Evolutionary conservation across 805 yeast species (phyloP), one percentile per base, ranked within the genome.

Genomic region (Pichia membranifaciens): DNA sequence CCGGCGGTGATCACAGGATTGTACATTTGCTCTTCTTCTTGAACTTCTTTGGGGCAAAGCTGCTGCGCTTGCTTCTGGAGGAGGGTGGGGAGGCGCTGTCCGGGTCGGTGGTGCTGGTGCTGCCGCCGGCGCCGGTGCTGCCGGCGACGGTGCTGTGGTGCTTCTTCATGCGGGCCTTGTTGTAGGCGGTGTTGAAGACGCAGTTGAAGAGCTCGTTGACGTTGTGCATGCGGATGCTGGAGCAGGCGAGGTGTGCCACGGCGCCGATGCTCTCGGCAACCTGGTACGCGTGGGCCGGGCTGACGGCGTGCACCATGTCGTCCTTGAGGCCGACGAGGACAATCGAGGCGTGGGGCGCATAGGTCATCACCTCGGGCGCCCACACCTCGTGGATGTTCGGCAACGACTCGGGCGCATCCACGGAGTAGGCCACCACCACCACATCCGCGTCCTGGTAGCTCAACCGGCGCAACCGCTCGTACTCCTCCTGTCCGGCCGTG

Each of bases 401-500:
- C 48, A 90, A 69, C 20, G 90, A 79, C 29, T 75, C 75, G 17
- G 71, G 66, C 47, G 74, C 75, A 55, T 82, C 83, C 25, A 87
- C 72, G 1, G 91, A 70, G 62, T 86, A 90, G 49, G 96, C 89
- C 8, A 88, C 70, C 48, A 90, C 68, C 16, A 88, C 64, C 1
- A 88, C 68, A 61, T 87, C 86, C 3, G 83, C 86, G 55, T 86
- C 95, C 5, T 90, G 96, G 60, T 88, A 88, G 29, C 90, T 82
- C 52, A 88, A 71, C 13, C 96, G 93, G 65, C 96, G 75, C 58
- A 88, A 73, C 52, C 96, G 73, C 64, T 89, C 96, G 65, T 88
- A 88, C 60, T 88, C 96, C 60, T 86, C 84, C 67, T 88, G 96
- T 18, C 96, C 96, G 2, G 96, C 96, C 2, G 96, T 89, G 74